These are phyloP conservation scores for Cryptococcus jaspeensis DNA, from an alignment of 1,284 basidiomycete species.

Conservation along the genomic window DNA sequence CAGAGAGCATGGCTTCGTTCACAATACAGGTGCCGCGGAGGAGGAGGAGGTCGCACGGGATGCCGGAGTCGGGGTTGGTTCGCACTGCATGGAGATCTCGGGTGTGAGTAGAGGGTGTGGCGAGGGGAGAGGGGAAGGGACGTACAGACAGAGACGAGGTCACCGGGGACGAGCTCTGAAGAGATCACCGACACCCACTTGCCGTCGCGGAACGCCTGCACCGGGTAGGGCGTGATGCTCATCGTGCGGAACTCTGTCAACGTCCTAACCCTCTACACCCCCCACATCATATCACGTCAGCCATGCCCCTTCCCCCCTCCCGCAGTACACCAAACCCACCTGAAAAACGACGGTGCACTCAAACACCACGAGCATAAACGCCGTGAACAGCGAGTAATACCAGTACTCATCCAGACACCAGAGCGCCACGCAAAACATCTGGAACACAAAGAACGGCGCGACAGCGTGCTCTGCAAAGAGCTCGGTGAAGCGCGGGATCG, in stretches of 20 bases:
- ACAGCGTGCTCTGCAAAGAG: constrained; percentile 90
- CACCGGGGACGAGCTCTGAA: constrained; percentile 83
- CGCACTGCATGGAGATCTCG: constrained; percentile 55
- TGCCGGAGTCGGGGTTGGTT: constrained; percentile 75
- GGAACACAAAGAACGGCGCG: constrained; percentile 93
- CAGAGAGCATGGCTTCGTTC: constrained; percentile 96
- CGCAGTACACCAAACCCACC: constrained; percentile 55
- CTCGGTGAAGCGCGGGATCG: constrained; percentile 84
- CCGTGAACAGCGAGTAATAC: constrained; percentile 94
- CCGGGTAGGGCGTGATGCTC: constrained; percentile 83
- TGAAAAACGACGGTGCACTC: constrained; percentile 98
- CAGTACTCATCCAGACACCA: constrained; percentile 98
- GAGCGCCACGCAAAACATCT: constrained; percentile 90
- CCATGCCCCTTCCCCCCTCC: neutral
- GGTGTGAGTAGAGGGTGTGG: neutral
- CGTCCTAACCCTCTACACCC: constrained; percentile 72
- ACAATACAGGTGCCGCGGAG: constrained; percentile 87
- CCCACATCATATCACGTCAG: neutral
- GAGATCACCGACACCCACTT: constrained; percentile 78
- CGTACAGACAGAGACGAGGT: constrained; percentile 71
- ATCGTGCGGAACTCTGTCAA: constrained; percentile 93
- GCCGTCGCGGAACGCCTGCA: constrained; percentile 73
- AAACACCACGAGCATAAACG: constrained; percentile 95
- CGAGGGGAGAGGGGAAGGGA: neutral
- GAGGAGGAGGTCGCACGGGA: constrained; percentile 87